These are phyloP conservation scores for Salix viminalis DNA, from an alignment of 345 rosid species.

Conservation along the genomic window DNA sequence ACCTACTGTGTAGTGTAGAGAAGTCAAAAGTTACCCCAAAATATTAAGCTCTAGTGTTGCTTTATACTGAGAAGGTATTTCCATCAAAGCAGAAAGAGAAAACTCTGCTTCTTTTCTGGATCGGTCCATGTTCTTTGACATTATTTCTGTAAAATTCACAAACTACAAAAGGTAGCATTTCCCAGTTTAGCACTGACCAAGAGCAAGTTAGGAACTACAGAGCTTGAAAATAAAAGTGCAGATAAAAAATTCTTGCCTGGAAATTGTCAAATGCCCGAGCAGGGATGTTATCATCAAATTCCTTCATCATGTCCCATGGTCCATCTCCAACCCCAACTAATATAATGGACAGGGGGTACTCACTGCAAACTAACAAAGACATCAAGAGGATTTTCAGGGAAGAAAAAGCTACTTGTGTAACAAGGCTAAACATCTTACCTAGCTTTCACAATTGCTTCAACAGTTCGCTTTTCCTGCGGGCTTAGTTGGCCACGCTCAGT, in stretches of 20 bases:
- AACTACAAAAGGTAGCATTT: slow-evolving; percentile 42
- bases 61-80: slow-evolving; percentile 88
- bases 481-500: slow-evolving; percentile 70
- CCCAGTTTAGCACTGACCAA: not conserved
- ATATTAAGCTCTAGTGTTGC: slow-evolving; percentile 81
- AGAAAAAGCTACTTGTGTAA: not conserved
- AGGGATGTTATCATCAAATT: slow-evolving; percentile 94
- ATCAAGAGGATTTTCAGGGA: not conserved
- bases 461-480: slow-evolving; percentile 88
- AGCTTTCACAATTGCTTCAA: slow-evolving; percentile 91
- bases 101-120: slow-evolving; percentile 81
- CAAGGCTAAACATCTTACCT: slow-evolving; percentile 41
- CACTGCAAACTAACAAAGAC: slow-evolving; percentile 38
- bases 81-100: slow-evolving; percentile 92
- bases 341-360: slow-evolving; percentile 79
- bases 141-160: slow-evolving; percentile 87
- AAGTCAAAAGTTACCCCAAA: slow-evolving; percentile 51
- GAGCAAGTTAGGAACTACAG: not conserved
- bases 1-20: not conserved
- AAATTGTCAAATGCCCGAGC: slow-evolving; percentile 90
- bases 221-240: not conserved
- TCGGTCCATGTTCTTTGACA: slow-evolving; percentile 62
- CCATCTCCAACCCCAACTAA: slow-evolving; percentile 99
- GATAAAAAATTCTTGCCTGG: slow-evolving; percentile 48
- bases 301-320: slow-evolving; percentile 98